Conservation (phyloP, 345 rosid species). For the Eutrema japonicum region DNA sequence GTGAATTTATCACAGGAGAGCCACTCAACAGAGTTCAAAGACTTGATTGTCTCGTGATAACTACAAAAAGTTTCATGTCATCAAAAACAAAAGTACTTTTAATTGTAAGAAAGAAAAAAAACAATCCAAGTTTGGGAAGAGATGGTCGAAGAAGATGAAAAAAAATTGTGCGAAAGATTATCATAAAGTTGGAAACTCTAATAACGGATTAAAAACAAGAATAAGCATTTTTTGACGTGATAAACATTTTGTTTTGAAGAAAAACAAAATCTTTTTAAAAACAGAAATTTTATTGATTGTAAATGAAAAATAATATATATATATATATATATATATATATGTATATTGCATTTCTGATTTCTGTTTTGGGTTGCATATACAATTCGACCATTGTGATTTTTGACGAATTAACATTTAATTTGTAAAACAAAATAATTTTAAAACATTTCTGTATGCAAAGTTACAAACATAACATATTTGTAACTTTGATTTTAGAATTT, state of each 20-base stretch:
- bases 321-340: no score
- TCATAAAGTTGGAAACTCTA: not conserved
- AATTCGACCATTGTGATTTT: not conserved
- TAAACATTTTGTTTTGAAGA: not conserved
- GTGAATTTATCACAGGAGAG: not conserved
- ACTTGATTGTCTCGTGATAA: not conserved
- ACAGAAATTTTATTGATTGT: no score
- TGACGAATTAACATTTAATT: not conserved
- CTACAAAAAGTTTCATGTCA: not conserved
- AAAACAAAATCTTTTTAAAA: no score
- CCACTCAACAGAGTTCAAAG: not conserved
- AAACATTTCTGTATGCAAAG: not conserved
- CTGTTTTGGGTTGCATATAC: not conserved
- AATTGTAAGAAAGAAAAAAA: not conserved
- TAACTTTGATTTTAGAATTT: not conserved
- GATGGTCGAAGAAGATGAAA: not conserved
- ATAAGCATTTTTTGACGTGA: no score
- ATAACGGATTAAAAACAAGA: no score
- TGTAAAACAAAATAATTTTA: not conserved
- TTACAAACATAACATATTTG: not conserved
- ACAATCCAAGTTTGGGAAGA: not conserved
- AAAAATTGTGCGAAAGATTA: not conserved
- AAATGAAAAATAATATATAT: no score
- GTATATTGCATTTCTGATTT: no score
- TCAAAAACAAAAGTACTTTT: not conserved